Percentiles rank a stretch among this genome's conserved stretches.
Conservation (phyloP, 2,329 filamentous ascomycete species). For the Aspergillus sp. region DNA sequence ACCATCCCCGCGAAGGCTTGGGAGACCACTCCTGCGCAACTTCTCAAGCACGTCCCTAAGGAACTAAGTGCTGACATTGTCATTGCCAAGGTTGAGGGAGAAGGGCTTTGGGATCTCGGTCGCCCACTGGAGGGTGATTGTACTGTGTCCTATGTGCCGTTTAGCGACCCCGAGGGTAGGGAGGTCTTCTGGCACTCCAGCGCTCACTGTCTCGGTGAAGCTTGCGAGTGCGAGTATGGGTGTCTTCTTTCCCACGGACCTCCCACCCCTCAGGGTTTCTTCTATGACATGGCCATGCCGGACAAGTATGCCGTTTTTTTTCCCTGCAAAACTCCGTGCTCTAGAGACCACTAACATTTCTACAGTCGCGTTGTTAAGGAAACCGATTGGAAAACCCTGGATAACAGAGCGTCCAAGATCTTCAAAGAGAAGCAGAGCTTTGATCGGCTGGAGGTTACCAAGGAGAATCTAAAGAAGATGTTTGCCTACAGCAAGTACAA, state of each 20-base stretch:
- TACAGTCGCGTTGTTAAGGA: constrained; percentile 66
- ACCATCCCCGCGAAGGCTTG: constrained; percentile 71
- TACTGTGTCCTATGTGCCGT: constrained; percentile 81
- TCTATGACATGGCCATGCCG: constrained; percentile 92
- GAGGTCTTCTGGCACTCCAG: constrained; percentile 98
- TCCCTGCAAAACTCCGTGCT: constrained; percentile 2
- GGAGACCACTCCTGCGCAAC: constrained; percentile 87
- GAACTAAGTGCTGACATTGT: constrained; percentile 80
- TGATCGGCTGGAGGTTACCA: constrained; percentile 84
- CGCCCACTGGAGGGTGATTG: constrained; percentile 87
- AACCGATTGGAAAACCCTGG: constrained; percentile 81
- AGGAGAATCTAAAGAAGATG: constrained; percentile 92
- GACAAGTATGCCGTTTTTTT: constrained; percentile 57
- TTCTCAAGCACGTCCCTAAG: constrained; percentile 81
- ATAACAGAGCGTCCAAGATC: constrained; percentile 77
- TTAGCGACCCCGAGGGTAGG: constrained; percentile 76
- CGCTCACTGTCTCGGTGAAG: constrained; percentile 94
- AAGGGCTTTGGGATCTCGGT: constrained; percentile 88
- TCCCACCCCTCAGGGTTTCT: constrained; percentile 89
- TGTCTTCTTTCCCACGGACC: constrained; percentile 94
- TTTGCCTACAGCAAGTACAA: constrained; percentile 99
- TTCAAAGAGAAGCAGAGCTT: constrained; percentile 98
- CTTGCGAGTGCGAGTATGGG: constrained; percentile 85
- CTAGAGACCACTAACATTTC: constrained; percentile 25
- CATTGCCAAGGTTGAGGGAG: constrained; percentile 79